Evolutionary conservation across 768 basidiomycete genomes (phyloP).

Genomic region (Naganishia randhawae): DNA sequence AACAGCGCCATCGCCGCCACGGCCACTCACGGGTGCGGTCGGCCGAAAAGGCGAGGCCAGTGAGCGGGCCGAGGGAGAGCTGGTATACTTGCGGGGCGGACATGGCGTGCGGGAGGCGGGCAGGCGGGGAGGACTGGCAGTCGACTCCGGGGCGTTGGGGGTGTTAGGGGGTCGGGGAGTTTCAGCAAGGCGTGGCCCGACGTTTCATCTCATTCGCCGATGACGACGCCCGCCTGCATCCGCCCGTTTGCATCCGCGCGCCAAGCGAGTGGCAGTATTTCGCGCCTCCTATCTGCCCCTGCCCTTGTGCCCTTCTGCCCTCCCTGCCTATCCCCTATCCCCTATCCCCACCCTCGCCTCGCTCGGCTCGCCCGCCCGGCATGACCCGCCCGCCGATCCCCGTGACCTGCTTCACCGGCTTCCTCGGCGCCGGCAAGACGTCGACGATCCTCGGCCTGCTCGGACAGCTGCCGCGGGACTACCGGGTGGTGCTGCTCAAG

Average conservation of each 20-base stretch:
- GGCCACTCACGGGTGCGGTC: constrained; percentile 72
- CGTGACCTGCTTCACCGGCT: constrained; percentile 93
- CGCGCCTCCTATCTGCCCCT: too few relatives aligned
- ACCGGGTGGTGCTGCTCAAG: constrained; percentile 79
- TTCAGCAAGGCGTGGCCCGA: neutral
- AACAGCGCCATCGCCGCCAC: neutral
- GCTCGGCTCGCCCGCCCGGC: too few relatives aligned
- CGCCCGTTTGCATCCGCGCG: too few relatives aligned
- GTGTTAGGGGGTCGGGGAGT: neutral
- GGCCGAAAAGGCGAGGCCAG: constrained; percentile 83
- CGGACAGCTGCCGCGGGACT: constrained; percentile 74
- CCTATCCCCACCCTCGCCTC: too few relatives aligned
- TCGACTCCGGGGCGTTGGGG: constrained; percentile 58
- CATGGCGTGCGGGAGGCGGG: constrained; percentile 50
- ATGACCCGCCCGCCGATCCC: too few relatives aligned
- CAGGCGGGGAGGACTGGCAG: constrained; percentile 68
- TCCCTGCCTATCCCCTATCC: too few relatives aligned
- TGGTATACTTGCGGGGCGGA: constrained; percentile 72
- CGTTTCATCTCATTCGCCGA: neutral
- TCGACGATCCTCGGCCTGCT: constrained; percentile 70
- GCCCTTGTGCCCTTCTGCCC: too few relatives aligned
- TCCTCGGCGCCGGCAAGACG: constrained; percentile 56
- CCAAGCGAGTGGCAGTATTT: too few relatives aligned
- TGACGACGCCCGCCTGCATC: neutral
- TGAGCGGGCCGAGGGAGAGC: constrained; percentile 77